Base-by-base conservation (phyloP, 495 filamentous ascomycete species). In the Neurospora sp. region DNA sequence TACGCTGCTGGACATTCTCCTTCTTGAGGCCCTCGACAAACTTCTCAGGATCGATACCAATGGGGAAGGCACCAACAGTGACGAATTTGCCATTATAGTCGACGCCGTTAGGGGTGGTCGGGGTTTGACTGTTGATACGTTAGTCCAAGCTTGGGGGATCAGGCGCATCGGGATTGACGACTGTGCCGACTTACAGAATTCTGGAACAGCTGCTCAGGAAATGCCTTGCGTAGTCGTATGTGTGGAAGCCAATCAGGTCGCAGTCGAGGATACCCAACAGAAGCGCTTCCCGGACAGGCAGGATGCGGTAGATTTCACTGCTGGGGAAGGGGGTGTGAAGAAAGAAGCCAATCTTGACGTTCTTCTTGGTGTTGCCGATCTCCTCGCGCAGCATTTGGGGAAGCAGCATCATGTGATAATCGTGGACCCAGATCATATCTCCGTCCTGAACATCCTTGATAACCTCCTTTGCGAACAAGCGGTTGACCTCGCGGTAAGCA, bases 21-120 rank as follows among this genome's bases (percentile, higher is more conserved):
- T 94, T 93, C 83, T 95, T 87, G 39, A 99, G 83, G 0, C 91
- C 93, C 71, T 97, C 92, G 71, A 89, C 88, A 80, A 99, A 98
- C 81, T 97, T 97, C 71, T 97, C 94, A 0, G 96, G 95, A 73
- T 98, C 94, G 78, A 99, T 97, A 41, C 94, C 94, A 69, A 97
- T 97, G 5, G 95, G 93, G 78, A 96, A 98, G 16, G 91, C 93
- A 59, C 90, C 93, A 10, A 93, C 90, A 1, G 89, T 89, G 37
- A 94, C 87, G 27, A 90, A 86, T 71, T 89, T 91, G 59, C 90
- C 91, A 72, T 91, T 85, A 77, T 90, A 96, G 37, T 92, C 89
- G 61, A 97, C 90, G 20, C 91, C 90, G 68, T 93, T 93, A 1
- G 94, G 94, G 5, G 93, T 96, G 2, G 94, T 97, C 3, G 87